Percentiles rank a stretch among this genome's conserved stretches.
Conservation (phyloP, 352 stramenopile species). For the Pythium pyrilobum region DNA sequence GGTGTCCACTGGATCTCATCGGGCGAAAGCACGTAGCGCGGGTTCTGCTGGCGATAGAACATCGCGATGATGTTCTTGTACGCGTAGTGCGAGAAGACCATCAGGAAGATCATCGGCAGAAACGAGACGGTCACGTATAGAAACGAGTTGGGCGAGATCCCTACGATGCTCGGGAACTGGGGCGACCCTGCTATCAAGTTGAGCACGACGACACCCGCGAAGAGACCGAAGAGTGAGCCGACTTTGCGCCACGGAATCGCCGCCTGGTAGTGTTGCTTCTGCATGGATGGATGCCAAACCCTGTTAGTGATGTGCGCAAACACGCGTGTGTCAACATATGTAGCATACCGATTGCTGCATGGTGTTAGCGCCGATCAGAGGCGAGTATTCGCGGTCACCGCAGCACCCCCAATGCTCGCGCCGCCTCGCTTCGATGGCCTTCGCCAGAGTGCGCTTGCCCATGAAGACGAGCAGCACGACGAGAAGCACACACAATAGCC, state of each 20-base stretch:
- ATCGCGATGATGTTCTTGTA: constrained; percentile 44
- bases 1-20: constrained; percentile 55
- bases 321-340: too few relatives aligned
- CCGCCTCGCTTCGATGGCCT: constrained; percentile 84
- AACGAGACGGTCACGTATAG: constrained; percentile 68
- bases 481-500: constrained; percentile 84
- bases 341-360: too few relatives aligned
- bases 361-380: constrained; percentile 26
- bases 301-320: too few relatives aligned
- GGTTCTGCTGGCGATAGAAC: constrained; percentile 46
- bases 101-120: constrained; percentile 57
- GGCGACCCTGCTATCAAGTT: constrained; percentile 92
- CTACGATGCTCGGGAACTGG: constrained; percentile 83
- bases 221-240: constrained; percentile 75
- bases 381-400: constrained; percentile 6
- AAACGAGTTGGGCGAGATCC: constrained; percentile 77
- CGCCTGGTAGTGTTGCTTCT: constrained; percentile 31
- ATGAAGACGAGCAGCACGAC: constrained; percentile 88
- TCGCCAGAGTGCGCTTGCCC: constrained; percentile 83
- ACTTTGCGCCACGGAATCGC: constrained; percentile 76
- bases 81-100: constrained; percentile 69
- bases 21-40: constrained; percentile 39
- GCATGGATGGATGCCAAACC: not conserved
- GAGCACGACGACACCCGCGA: constrained; percentile 86
- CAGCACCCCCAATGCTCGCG: constrained; percentile 70